Base-by-base conservation (phyloP, 768 basidiomycete genomes). In the Kwoniella dendrophila region DNA sequence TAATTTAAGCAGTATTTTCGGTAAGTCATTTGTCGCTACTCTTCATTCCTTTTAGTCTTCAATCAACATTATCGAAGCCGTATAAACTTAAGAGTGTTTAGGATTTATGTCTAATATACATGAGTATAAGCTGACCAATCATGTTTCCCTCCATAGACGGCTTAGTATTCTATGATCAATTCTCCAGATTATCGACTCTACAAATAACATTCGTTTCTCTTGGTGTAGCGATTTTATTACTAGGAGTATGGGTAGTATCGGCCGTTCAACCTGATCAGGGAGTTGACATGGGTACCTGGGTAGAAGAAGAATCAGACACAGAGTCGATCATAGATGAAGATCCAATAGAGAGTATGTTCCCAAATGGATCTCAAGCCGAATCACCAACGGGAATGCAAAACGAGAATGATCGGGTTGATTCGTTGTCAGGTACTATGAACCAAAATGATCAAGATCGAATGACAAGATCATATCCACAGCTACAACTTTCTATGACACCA, bases 211-310 rank as follows among this genome's bases (percentile, higher is more conserved):
- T 95, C 26, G 90, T 97, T 59, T 81, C 83, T 5, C 66, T 90
- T 7, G 93, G 93, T 0, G 91, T 92, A 56, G 77, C 84, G 14
- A 78, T 92, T 8, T 84, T 97, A 0, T 84, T 97, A 16, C 84
- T 85, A 2, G 93, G 93, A 8, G 93, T 97, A 1, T 94, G 91
- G 89, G 84, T 91, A 20, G 90, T 95, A 50, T 90, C 88, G 66
- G 85, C 90, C 52, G 68, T 79, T 14, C 69, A 72, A 38, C 68
- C 76, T 1, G 85, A 84, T 2, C 82, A 83, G 33, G 85, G 83
- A 20, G 76, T 80, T 6, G 78, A 79, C 14, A 67, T 80, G 6
- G 78, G 78, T 7, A 74, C 73, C 1, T 79, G 79, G 79, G 75
- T 73, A 0, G 79, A 79, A 56, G 78, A 77, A 27, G 68, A 72